phyloP scores from a whole-genome alignment of 2,329 filamentous ascomycete genomes.

The Drechslerella dactyloides region DNA sequence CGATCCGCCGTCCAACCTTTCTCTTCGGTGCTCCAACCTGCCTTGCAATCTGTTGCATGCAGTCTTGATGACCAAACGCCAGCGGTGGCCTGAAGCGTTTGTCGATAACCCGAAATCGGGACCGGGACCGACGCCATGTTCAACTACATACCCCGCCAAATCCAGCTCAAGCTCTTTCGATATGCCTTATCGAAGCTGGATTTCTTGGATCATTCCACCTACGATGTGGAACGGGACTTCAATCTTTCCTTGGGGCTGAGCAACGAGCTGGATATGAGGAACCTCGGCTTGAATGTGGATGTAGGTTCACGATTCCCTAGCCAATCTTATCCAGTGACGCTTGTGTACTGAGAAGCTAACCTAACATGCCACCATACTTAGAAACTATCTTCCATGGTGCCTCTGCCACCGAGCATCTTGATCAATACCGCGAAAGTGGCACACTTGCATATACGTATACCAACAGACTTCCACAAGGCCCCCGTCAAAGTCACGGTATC shows the following conservation, averaged over 20 bases:
- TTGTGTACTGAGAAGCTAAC: background rate
- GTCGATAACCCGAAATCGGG: background rate
- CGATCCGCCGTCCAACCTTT: background rate
- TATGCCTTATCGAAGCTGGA: conserved; percentile 84
- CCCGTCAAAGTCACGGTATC: conserved; percentile 82
- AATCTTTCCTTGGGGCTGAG: conserved; percentile 82
- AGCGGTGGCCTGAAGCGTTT: conserved; percentile 9
- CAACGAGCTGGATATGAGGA: conserved; percentile 81
- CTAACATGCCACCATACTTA: conserved; percentile 60
- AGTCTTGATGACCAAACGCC: conserved; percentile 11
- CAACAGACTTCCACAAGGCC: conserved; percentile 84
- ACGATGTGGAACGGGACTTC: conserved; percentile 79
- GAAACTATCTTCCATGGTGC: conserved; percentile 78
- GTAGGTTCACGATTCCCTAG: conserved; percentile 61
- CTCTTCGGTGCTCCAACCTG: background rate
- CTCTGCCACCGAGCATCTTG: conserved; percentile 74
- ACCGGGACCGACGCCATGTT: conserved; percentile 21
- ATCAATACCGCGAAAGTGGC: conserved; percentile 77
- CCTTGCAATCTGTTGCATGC: background rate
- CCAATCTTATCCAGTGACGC: conserved; percentile 33
- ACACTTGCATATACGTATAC: conserved; percentile 79
- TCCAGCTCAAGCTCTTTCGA: conserved; percentile 66
- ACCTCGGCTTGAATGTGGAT: conserved; percentile 81
- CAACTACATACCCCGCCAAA: conserved; percentile 34
- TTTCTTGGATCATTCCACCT: conserved; percentile 82